A percentile compares a stretch with the other conserved stretches of the same genome.
These are phyloP conservation scores for Danielozyma ontarioensis DNA, from an alignment of 805 yeast genomes.

Conservation along the genomic window DNA sequence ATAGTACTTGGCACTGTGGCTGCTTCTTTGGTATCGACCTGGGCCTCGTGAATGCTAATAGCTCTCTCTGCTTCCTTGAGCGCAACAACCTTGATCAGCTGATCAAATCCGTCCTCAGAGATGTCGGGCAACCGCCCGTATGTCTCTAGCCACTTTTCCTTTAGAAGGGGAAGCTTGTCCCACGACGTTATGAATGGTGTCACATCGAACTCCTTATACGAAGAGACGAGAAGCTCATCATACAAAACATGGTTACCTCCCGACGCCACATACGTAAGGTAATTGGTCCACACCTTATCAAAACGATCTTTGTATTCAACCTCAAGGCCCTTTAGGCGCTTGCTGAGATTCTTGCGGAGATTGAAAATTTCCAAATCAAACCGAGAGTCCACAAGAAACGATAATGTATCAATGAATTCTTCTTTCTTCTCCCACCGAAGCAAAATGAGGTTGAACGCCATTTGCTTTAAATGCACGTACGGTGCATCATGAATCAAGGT, in stretches of 20 bases:
- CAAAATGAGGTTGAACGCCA: conserved; percentile 16
- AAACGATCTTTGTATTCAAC: conserved; percentile 11
- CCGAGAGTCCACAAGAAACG: conserved; percentile 18
- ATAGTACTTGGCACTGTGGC: too few relatives aligned
- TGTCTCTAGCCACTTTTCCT: conserved; percentile 8
- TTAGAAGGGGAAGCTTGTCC: conserved; percentile 18
- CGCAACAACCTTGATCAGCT: neutral
- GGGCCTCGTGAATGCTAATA: too few relatives aligned
- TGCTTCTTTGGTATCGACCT: too few relatives aligned
- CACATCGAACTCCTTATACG: conserved; percentile 12
- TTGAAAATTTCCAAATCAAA: conserved; percentile 21
- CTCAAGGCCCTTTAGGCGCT: conserved; percentile 5
- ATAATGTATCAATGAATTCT: conserved; percentile 13
- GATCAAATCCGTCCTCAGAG: too few relatives aligned
- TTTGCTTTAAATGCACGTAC: conserved; percentile 19
- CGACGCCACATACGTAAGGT: conserved; percentile 9
- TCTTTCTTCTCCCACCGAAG: conserved; percentile 11
- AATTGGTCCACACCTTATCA: conserved; percentile 13
- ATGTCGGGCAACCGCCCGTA: conserved; percentile 3
- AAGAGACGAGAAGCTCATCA: conserved; percentile 15
- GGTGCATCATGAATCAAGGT: conserved; percentile 33
- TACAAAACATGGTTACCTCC: conserved; percentile 8
- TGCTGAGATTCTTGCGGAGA: conserved; percentile 12
- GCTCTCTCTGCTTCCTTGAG: neutral
- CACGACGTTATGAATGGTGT: conserved; percentile 13